Conservation (phyloP, 495 filamentous ascomycete genomes). For the Astrothelium subdiscretum region DNA sequence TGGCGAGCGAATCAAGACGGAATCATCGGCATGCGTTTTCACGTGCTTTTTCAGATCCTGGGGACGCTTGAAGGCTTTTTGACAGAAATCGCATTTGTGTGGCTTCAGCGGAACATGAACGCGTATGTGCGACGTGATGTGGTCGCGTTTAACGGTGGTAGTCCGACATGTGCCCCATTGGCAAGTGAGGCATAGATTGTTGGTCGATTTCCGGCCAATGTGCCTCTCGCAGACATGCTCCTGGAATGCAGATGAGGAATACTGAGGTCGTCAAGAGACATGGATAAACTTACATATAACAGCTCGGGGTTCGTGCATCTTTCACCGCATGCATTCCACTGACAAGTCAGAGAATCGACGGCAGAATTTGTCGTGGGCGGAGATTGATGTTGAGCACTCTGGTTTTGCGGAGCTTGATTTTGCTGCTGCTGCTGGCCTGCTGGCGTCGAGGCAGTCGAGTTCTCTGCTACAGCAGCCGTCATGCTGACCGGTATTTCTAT, state of each 20-base stretch:
- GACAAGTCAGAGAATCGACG: slow-evolving; percentile 44
- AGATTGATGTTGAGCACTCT: slow-evolving; percentile 6
- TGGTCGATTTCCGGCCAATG: slow-evolving; percentile 96
- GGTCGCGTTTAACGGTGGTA: slow-evolving; percentile 96
- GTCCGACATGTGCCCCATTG: slow-evolving; percentile 95
- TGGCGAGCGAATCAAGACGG: slow-evolving; percentile 69
- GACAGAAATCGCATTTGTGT: slow-evolving; percentile 96
- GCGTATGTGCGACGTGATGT: slow-evolving; percentile 98
- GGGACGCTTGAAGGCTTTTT: slow-evolving; percentile 97
- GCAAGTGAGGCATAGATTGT: slow-evolving; percentile 95
- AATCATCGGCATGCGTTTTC: slow-evolving; percentile 99
- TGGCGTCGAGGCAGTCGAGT: background rate
- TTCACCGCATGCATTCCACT: slow-evolving; percentile 80
- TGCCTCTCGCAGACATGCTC: slow-evolving; percentile 98
- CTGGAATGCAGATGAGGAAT: slow-evolving; percentile 37
- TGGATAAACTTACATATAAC: slow-evolving; percentile 69
- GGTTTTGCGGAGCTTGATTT: background rate
- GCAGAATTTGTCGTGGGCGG: slow-evolving; percentile 49
- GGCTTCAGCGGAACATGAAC: slow-evolving; percentile 97
- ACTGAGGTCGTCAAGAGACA: slow-evolving; percentile 8
- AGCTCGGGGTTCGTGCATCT: slow-evolving; percentile 65
- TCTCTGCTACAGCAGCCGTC: background rate
- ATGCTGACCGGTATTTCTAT: background rate
- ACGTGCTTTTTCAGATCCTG: slow-evolving; percentile 99
- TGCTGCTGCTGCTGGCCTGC: slow-evolving; percentile 8